A percentile compares a stretch with the other conserved stretches of the same genome.
Conservation (phyloP, 345 rosid genomes). For the Clarkia xantiana region DNA sequence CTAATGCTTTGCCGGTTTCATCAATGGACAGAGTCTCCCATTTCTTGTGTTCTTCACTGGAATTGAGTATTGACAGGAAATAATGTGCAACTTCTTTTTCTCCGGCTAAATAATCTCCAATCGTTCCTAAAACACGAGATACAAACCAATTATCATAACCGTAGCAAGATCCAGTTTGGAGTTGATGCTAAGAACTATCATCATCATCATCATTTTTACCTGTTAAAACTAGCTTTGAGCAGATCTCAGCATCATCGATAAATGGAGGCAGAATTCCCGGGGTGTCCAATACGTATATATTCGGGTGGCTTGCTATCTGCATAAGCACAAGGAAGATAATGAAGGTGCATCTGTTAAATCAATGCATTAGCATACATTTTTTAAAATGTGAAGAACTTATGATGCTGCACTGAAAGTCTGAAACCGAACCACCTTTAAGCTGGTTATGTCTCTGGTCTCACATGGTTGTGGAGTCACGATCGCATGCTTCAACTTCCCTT, state of each 20-base stretch:
- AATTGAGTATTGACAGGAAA: constrained; percentile 47
- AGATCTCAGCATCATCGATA: constrained; percentile 35
- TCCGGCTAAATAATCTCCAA: constrained; percentile 35
- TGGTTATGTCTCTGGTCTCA: constrained; percentile 70
- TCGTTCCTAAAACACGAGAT: constrained; percentile 28
- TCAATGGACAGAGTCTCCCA: constrained; percentile 34
- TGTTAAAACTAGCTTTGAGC: constrained; percentile 69
- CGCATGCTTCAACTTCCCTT: constrained; percentile 69
- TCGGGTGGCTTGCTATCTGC: constrained; percentile 72
- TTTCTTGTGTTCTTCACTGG: constrained; percentile 44
- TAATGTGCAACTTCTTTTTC: constrained; percentile 39
- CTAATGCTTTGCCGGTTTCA: constrained; percentile 2
- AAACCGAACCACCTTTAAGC: constrained; percentile 76
- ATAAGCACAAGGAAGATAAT: not conserved
- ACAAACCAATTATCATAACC: not conserved
- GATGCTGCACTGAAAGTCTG: too few species aligned
- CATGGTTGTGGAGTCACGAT: constrained; percentile 66
- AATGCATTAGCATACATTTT: too few species aligned
- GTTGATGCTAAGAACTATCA: too few species aligned
- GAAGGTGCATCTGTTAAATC: not conserved
- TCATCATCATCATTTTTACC: constrained; percentile 29
- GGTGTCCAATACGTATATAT: constrained; percentile 60
- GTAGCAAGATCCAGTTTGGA: not conserved
- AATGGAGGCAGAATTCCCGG: constrained; percentile 66
- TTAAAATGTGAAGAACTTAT: not conserved